Evolutionary conservation across 1,284 basidiomycete species (phyloP).

Genomic region (Austroboletus olivaceoglutinosus): DNA sequence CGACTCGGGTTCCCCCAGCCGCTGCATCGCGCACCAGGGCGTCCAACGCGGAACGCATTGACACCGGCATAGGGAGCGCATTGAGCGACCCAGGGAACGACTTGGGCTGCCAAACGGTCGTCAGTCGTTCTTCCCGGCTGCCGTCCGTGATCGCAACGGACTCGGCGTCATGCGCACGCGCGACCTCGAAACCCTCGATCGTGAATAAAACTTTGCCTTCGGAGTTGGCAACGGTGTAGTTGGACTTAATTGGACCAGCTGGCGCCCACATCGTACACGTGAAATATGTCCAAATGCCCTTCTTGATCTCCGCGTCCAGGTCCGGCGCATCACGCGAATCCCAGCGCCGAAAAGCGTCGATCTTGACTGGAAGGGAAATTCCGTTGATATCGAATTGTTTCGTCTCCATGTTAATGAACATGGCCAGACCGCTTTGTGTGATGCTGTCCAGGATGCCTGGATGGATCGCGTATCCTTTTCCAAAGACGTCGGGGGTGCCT

Average conservation of each 20-base stretch:
- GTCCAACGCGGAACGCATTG: conserved; percentile 20
- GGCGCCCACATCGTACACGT: conserved; percentile 22
- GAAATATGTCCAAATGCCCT: conserved; percentile 32
- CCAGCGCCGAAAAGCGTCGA: conserved; percentile 29
- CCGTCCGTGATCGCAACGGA: conserved; percentile 23
- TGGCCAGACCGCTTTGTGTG: conserved; percentile 31
- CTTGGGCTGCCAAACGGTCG: conserved; percentile 28
- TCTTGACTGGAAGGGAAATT: conserved; percentile 31
- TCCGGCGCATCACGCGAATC: conserved; percentile 23
- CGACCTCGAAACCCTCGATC: conserved; percentile 32
- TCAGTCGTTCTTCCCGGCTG: conserved; percentile 26
- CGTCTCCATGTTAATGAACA: conserved; percentile 33
- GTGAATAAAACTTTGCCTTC: conserved; percentile 30
- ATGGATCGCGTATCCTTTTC: conserved; percentile 29
- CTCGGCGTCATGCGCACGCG: conserved; percentile 26
- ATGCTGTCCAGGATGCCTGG: conserved; percentile 33
- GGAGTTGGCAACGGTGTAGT: conserved; percentile 28
- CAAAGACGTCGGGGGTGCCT: conserved; percentile 28
- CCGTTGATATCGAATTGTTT: conserved; percentile 33
- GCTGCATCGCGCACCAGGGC: conserved; percentile 15
- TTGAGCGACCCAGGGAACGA: conserved; percentile 19
- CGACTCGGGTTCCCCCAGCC: conserved; percentile 15
- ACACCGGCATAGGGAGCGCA: conserved; percentile 2
- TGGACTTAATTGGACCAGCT: conserved; percentile 26
- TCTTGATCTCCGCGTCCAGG: conserved; percentile 27